These are phyloP conservation scores for Yamadazyma atmosphaerica DNA, from an alignment of 1,139 yeast species.

Conservation along the genomic window DNA sequence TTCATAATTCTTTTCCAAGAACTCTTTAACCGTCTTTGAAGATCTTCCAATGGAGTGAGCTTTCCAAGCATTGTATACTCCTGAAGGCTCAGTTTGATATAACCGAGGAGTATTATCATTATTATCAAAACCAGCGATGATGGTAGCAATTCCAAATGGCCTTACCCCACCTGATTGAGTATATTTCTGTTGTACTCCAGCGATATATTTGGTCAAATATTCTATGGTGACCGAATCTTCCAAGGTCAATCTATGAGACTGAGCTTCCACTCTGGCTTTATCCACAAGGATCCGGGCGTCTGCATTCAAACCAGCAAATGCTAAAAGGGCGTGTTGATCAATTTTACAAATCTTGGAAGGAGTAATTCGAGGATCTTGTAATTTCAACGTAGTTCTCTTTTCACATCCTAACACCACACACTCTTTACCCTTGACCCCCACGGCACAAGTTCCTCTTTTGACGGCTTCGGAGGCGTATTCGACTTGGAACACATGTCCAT, in stretches of 20 bases:
- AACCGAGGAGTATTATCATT: slow-evolving; percentile 79
- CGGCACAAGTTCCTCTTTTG: slow-evolving; percentile 97
- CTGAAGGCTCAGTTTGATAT: slow-evolving; percentile 96
- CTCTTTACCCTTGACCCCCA: slow-evolving; percentile 89
- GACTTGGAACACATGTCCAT: slow-evolving; percentile 98
- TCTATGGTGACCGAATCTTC: slow-evolving; percentile 95
- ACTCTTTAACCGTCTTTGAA: slow-evolving; percentile 92
- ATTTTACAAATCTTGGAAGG: slow-evolving; percentile 92
- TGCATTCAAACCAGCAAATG: slow-evolving; percentile 97
- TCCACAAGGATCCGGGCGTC: slow-evolving; percentile 95
- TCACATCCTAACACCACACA: slow-evolving; percentile 95
- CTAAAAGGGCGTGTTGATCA: slow-evolving; percentile 87
- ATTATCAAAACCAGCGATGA: slow-evolving; percentile 93
- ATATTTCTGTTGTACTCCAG: slow-evolving; percentile 95
- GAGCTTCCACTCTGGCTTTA: slow-evolving; percentile 96
- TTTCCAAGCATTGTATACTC: slow-evolving; percentile 98
- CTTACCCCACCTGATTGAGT: slow-evolving; percentile 99
- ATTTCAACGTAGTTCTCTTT: slow-evolving; percentile 89
- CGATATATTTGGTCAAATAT: slow-evolving; percentile 89
- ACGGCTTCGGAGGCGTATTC: slow-evolving; percentile 98
- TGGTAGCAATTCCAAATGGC: slow-evolving; percentile 92
- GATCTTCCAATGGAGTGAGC: slow-evolving; percentile 98
- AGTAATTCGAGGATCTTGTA: slow-evolving; percentile 95
- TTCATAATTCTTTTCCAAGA: slow-evolving; percentile 86
- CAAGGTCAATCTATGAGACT: slow-evolving; percentile 88